Conservation (phyloP, 2,329 filamentous ascomycete genomes). For the Alternaria rosae region DNA sequence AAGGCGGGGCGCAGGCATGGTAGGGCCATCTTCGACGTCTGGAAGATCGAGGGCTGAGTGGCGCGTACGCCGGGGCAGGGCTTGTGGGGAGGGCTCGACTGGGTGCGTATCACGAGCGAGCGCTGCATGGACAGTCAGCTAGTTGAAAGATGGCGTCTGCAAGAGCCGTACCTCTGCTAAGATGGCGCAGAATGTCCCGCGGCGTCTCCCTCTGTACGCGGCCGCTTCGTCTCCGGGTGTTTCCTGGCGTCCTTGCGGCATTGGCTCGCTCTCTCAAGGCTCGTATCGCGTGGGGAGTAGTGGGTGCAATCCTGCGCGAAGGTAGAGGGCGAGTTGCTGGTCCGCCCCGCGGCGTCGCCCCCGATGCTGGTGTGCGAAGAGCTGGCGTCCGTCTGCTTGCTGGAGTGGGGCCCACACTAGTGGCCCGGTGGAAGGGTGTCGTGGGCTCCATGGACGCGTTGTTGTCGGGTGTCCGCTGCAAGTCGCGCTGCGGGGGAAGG, state of each 20-base stretch:
- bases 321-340: slow-evolving; percentile 44
- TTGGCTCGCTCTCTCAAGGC: slow-evolving; percentile 61
- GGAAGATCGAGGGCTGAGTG: slow-evolving; percentile 50
- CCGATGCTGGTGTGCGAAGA: slow-evolving; percentile 46
- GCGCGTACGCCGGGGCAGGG: slow-evolving; percentile 33
- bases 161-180: slow-evolving; percentile 57
- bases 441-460: slow-evolving; percentile 27
- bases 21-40: slow-evolving; percentile 58
- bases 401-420: slow-evolving; percentile 44
- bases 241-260: slow-evolving; percentile 60
- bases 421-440: slow-evolving; percentile 47
- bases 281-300: slow-evolving; percentile 63
- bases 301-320: slow-evolving; percentile 53
- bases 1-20: slow-evolving; percentile 50
- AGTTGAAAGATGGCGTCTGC: neutral
- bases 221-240: slow-evolving; percentile 58
- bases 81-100: slow-evolving; percentile 57
- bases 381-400: slow-evolving; percentile 42
- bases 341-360: slow-evolving; percentile 44
- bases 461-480: slow-evolving; percentile 34
- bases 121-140: slow-evolving; percentile 41
- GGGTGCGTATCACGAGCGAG: slow-evolving; percentile 59
- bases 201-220: slow-evolving; percentile 62
- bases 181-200: slow-evolving; percentile 60
- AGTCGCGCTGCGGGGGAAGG: slow-evolving; percentile 39